Evolutionary conservation across 192 early-diverging fungal species (phyloP), one percentile per base, ranked within the genome.

Genomic region (Linnemannia hyalina): DNA sequence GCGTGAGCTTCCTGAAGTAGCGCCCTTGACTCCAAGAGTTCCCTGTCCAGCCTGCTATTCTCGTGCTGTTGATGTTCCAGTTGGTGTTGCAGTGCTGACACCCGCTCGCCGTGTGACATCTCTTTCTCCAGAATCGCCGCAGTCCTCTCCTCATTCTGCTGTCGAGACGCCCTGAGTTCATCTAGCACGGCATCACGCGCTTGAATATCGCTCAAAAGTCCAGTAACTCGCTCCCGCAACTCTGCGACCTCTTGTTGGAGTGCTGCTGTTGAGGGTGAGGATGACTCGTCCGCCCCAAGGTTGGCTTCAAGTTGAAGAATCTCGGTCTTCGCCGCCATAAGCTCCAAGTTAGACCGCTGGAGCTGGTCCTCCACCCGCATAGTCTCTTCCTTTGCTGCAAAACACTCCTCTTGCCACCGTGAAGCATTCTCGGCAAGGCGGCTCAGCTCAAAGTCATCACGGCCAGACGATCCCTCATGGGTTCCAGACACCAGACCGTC

Each of bases 381-480:
- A 22, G 71, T 85, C 32, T 85, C 83, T 13, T 85, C 83, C 41
- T 80, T 75, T 57, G 83, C 78, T 0, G 57, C 47, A 3, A 85
- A 65, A 38, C 73, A 77, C 7, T 85, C 75, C 32, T 85, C 83
- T 20, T 77, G 83, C 78, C 68, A 77, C 60, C 73, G 72, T 0
- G 75, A 57, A 42, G 78, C 75, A 11, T 9, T 74, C 11, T 76
- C 60, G 9, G 74, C 13, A 13, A 80, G 22, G 2, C 52, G 49
- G 32, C 73, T 70, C 9, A 44, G 73, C 38, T 73, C 78, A 4
- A 73, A 16, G 40, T 80, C 52, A 6, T n/a, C 41, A 40, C 15
- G 18, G 16, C 63, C 16, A 32, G 10, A 20, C 52, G 63, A 35
- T 77, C 40, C 6, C 41, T 55, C 18, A 4, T 32, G 42, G 20